Percentiles rank a stretch among this genome's conserved stretches.
Conservation (phyloP, 495 filamentous ascomycete species). For the Daldinia childiae region DNA sequence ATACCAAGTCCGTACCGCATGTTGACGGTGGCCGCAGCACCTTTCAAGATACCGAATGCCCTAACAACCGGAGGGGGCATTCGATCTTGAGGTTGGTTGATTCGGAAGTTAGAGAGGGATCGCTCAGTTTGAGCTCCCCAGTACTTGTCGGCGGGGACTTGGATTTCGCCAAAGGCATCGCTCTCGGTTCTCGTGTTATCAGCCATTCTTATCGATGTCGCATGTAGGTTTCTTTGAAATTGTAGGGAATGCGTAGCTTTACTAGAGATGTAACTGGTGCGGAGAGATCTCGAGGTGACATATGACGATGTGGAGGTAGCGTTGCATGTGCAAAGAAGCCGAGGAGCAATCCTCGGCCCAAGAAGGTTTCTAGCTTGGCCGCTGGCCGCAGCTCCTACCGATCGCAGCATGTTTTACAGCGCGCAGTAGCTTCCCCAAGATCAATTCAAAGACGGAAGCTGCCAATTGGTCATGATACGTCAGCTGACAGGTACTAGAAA, state of each 20-base stretch:
- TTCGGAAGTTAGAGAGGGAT: conserved; percentile 96
- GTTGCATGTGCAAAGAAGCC: conserved; percentile 54
- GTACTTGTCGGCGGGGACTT: conserved; percentile 93
- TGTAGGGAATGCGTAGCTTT: conserved; percentile 40
- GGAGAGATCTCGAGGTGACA: conserved; percentile 31
- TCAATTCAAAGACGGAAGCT: conserved; percentile 22
- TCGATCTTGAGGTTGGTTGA: conserved; percentile 98
- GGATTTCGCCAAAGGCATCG: conserved; percentile 97
- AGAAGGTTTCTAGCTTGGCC: conserved; percentile 47
- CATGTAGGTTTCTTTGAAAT: conserved; percentile 58
- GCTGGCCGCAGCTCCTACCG: conserved; percentile 53
- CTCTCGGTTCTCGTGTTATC: conserved; percentile 78
- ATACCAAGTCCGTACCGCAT: conserved; percentile 94
- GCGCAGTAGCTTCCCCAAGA: conserved; percentile 28
- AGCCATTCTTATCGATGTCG: conserved; percentile 59
- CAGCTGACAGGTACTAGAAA: conserved; percentile 25
- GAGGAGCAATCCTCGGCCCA: conserved; percentile 54
- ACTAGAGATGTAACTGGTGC: conserved; percentile 22
- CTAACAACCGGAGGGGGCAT: conserved; percentile 93
- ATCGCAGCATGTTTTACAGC: conserved; percentile 54
- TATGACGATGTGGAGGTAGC: conserved; percentile 37
- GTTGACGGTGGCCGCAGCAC: conserved; percentile 94
- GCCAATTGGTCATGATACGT: conserved; percentile 35
- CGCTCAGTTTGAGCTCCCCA: conserved; percentile 99
- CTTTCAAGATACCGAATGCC: conserved; percentile 97